phyloP scores from a whole-genome alignment of 805 yeast genomes.

The Wickerhamiella domercqiae region DNA sequence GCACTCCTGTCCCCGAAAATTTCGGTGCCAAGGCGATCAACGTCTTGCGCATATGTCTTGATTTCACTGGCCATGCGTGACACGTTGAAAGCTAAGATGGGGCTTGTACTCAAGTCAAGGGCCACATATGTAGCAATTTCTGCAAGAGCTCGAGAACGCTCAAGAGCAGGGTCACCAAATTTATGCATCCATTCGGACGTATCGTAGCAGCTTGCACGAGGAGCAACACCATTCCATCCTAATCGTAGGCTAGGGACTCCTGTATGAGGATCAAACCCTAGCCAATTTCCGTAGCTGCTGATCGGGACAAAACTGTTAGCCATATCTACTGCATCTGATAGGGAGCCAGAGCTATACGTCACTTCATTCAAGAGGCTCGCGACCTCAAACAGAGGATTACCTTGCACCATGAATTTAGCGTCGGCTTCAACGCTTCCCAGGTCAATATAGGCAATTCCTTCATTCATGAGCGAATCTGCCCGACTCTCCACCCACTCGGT shows the following conservation, averaged over 20 bases:
- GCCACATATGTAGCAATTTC: conserved; percentile 38
- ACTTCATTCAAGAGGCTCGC: conserved; percentile 33
- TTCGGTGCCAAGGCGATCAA: conserved; percentile 28
- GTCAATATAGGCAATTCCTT: conserved; percentile 59
- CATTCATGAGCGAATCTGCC: conserved; percentile 36
- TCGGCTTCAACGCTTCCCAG: conserved; percentile 44
- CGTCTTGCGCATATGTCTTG: conserved; percentile 31
- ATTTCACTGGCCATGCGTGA: conserved; percentile 32
- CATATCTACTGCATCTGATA: conserved; percentile 6
- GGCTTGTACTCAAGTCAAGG: conserved; percentile 54
- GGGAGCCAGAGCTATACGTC: background rate
- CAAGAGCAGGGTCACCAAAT: conserved; percentile 41
- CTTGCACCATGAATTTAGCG: conserved; percentile 35
- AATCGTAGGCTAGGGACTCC: conserved; percentile 62
- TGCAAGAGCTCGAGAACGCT: conserved; percentile 39
- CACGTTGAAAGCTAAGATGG: conserved; percentile 58
- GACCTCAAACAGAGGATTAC: conserved; percentile 44
- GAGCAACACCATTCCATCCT: conserved; percentile 34
- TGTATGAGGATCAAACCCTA: conserved; percentile 46
- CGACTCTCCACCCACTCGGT: conserved; percentile 56
- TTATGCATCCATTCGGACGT: conserved; percentile 39
- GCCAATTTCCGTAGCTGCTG: conserved; percentile 36
- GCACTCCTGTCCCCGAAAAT: too few relatives aligned
- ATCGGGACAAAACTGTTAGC: conserved; percentile 7
- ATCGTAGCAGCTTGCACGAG: conserved; percentile 49